These are phyloP conservation scores for Paecilomyces formosus DNA, from an alignment of 2,329 filamentous ascomycete genomes.

Conservation along the genomic window DNA sequence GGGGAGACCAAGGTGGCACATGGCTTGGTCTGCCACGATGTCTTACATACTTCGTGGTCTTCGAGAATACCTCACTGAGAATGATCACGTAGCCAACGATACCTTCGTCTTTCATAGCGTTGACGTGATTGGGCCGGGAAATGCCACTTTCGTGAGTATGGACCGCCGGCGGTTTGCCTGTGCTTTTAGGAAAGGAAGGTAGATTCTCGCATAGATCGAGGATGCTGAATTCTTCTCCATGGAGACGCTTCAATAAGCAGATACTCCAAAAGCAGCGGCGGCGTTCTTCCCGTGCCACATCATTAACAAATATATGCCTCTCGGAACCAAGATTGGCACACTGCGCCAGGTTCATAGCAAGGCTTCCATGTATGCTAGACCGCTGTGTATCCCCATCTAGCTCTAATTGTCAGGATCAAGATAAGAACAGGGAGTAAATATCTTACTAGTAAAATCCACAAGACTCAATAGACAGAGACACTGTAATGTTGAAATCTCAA, in stretches of 20 bases:
- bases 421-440: background rate
- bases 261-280: slow-evolving; percentile 38
- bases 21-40: slow-evolving; percentile 37
- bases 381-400: slow-evolving; percentile 30
- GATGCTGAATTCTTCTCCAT: slow-evolving; percentile 36
- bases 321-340: slow-evolving; percentile 39
- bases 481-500: slow-evolving; percentile 38
- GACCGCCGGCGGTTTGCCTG: slow-evolving; percentile 16
- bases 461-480: slow-evolving; percentile 34
- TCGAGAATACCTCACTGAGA: slow-evolving; percentile 43
- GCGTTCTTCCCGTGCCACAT: slow-evolving; percentile 22
- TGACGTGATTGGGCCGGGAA: slow-evolving; percentile 15
- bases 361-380: slow-evolving; percentile 29
- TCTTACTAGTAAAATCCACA: slow-evolving; percentile 35
- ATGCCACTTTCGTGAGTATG: slow-evolving; percentile 13
- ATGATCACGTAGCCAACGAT: slow-evolving; percentile 42
- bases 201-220: slow-evolving; percentile 27
- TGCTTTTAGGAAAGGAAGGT: slow-evolving; percentile 33
- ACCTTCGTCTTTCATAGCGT: slow-evolving; percentile 28
- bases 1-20: slow-evolving; percentile 42
- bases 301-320: slow-evolving; percentile 10
- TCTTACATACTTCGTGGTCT: slow-evolving; percentile 41
- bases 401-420: background rate
- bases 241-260: slow-evolving; percentile 36
- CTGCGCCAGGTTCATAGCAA: slow-evolving; percentile 40